These are phyloP conservation scores for Protomyces gravidus DNA, from an alignment of 1,139 yeast genomes.

Conservation along the genomic window DNA sequence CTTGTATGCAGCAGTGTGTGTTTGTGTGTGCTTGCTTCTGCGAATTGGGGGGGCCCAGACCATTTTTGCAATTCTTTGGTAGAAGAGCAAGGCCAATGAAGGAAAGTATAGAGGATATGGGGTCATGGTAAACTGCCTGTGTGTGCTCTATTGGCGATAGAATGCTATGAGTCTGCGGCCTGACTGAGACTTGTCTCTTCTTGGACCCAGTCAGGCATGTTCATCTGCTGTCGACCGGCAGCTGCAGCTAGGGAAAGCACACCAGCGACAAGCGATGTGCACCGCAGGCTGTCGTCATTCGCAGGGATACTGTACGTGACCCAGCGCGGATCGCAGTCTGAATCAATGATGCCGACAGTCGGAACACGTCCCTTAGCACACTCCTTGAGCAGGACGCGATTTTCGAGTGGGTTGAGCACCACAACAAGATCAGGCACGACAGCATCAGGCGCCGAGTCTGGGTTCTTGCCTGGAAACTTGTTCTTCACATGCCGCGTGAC, in stretches of 20 bases:
- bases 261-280: slow-evolving; percentile 74
- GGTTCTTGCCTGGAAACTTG: slow-evolving; percentile 34
- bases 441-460: slow-evolving; percentile 16
- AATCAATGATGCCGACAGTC: slow-evolving; percentile 88
- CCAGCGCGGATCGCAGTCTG: slow-evolving; percentile 84
- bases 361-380: slow-evolving; percentile 82
- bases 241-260: slow-evolving; percentile 81
- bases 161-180: too few relatives aligned
- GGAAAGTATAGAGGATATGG: too few relatives aligned
- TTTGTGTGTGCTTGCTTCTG: too few relatives aligned
- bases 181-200: too few relatives aligned
- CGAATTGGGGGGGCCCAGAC: too few relatives aligned
- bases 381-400: slow-evolving; percentile 74
- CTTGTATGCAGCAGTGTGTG: too few relatives aligned
- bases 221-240: slow-evolving; percentile 47
- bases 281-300: slow-evolving; percentile 86
- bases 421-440: slow-evolving; percentile 87
- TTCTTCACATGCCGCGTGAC: slow-evolving; percentile 30
- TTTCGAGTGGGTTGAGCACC: slow-evolving; percentile 81
- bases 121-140: too few relatives aligned
- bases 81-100: too few relatives aligned
- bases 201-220: slow-evolving; percentile 17
- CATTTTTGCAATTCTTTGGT: too few relatives aligned
- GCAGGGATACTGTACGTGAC: slow-evolving; percentile 95
- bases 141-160: too few relatives aligned